Evolutionary conservation across 2,329 filamentous ascomycete genomes (phyloP).

Genomic region (Beauveria varroae): DNA sequence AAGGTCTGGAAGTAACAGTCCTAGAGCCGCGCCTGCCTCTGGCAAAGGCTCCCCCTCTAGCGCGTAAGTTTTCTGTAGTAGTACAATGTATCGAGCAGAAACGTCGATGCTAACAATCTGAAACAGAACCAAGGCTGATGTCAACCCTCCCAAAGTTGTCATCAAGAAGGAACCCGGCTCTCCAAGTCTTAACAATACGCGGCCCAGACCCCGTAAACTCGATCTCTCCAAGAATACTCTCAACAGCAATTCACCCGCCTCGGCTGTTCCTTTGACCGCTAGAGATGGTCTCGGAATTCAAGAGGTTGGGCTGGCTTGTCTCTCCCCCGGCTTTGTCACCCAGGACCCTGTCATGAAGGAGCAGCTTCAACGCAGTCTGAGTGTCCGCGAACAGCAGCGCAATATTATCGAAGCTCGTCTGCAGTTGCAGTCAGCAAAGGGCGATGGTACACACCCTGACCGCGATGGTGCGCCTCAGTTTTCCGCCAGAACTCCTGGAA

Average conservation of each 20-base stretch:
- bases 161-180: constrained; percentile 96
- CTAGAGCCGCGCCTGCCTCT: constrained; percentile 31
- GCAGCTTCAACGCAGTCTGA: constrained; percentile 88
- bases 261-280: constrained; percentile 69
- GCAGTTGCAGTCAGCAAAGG: constrained; percentile 79
- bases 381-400: constrained; percentile 86
- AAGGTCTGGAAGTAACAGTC: constrained; percentile 48
- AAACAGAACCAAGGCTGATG: constrained; percentile 40
- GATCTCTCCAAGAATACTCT: constrained; percentile 63
- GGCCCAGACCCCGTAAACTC: constrained; percentile 68
- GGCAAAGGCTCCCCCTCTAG: constrained; percentile 51
- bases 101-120: background rate
- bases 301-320: constrained; percentile 85
- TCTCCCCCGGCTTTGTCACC: constrained; percentile 93
- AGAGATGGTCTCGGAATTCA: constrained; percentile 77
- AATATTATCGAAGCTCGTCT: constrained; percentile 89
- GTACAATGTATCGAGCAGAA: constrained; percentile 1
- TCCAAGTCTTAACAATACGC: constrained; percentile 65
- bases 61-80: constrained; percentile 41
- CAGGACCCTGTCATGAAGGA: constrained; percentile 96
- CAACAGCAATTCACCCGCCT: constrained; percentile 44
- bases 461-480: constrained; percentile 46
- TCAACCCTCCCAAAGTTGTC: constrained; percentile 66
- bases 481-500: constrained; percentile 63
- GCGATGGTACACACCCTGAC: constrained; percentile 50